Evolutionary conservation across 352 stramenopile species (phyloP).

Genomic region (Phytopythium montanum): DNA sequence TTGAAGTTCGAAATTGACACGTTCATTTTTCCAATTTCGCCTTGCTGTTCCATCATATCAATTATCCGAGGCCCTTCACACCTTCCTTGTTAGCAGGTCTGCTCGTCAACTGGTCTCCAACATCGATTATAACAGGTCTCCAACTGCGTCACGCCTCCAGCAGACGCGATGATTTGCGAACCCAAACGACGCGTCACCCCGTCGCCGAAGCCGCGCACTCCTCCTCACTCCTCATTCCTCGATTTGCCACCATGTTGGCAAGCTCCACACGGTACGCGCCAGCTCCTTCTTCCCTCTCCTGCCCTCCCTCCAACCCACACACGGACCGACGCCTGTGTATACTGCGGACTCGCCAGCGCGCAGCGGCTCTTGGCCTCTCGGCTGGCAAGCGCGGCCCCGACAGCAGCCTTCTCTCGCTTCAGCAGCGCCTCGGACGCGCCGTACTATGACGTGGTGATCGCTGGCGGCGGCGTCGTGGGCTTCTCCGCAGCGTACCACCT

Average conservation of each 20-base stretch:
- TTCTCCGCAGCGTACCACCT: slow-evolving; percentile 87
- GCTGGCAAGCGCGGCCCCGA: not conserved
- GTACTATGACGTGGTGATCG: slow-evolving; percentile 79
- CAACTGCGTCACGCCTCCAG: not conserved
- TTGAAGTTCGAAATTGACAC: slow-evolving; percentile 1
- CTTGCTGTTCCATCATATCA: not conserved
- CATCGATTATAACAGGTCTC: not conserved
- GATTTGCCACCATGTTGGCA: slow-evolving; percentile 34
- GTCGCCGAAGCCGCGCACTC: not conserved
- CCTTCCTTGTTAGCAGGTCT: not conserved
- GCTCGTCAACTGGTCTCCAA: not conserved
- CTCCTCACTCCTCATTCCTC: slow-evolving; percentile 15
- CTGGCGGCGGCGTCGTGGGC: slow-evolving; percentile 79
- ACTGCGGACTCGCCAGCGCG: not conserved
- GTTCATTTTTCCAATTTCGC: not conserved
- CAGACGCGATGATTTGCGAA: slow-evolving; percentile 2
- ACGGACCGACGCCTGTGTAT: no score
- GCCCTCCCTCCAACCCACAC: slow-evolving; percentile 2
- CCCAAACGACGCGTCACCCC: not conserved
- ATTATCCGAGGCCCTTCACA: not conserved
- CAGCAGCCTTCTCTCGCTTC: slow-evolving; percentile 11
- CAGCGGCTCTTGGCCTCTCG: not conserved
- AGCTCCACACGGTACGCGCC: slow-evolving; percentile 21
- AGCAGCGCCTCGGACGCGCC: slow-evolving; percentile 16
- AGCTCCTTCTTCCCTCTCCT: slow-evolving; percentile 14